phyloP scores from a whole-genome alignment of 495 filamentous ascomycete species.

The Friedmanniomyces simplex region DNA sequence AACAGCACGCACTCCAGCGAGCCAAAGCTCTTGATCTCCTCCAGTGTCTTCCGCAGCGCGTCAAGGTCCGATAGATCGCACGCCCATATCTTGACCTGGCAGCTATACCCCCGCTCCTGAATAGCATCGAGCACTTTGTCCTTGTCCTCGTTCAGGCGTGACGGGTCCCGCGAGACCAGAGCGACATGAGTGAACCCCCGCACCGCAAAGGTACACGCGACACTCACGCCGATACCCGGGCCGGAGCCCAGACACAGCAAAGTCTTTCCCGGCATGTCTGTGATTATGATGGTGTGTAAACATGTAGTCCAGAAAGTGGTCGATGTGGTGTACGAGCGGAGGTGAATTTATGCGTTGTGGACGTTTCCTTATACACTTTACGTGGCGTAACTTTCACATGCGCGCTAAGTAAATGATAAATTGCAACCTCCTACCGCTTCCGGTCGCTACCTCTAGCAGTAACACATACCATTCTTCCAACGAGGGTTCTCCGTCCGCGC shows the following conservation, averaged over 20 bases:
- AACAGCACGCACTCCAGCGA: conserved; percentile 20
- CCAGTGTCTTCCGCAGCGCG: conserved; percentile 7
- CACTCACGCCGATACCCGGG: conserved; percentile 18
- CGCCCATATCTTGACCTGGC: conserved; percentile 18
- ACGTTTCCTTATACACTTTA: no score
- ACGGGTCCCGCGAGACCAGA: conserved; percentile 15
- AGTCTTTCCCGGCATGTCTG: conserved; percentile 19
- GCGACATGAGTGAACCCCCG: conserved; percentile 24
- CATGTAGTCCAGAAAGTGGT: no score
- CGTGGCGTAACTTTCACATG: no score
- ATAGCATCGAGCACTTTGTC: conserved; percentile 16
- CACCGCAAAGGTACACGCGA: conserved; percentile 15
- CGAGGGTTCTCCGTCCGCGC: no score
- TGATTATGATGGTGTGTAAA: neutral
- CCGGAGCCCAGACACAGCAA: conserved; percentile 19
- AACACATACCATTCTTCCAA: no score
- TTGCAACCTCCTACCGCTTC: no score
- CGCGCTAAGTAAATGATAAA: no score
- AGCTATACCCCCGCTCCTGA: conserved; percentile 17
- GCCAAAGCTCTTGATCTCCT: conserved; percentile 17
- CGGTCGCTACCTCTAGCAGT: no score
- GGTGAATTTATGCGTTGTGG: no score
- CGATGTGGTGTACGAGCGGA: no score
- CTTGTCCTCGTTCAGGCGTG: conserved; percentile 12
- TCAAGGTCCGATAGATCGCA: conserved; percentile 15